Base-by-base conservation (phyloP, 352 stramenopile species). In the Pythium rhizo-oryzae region DNA sequence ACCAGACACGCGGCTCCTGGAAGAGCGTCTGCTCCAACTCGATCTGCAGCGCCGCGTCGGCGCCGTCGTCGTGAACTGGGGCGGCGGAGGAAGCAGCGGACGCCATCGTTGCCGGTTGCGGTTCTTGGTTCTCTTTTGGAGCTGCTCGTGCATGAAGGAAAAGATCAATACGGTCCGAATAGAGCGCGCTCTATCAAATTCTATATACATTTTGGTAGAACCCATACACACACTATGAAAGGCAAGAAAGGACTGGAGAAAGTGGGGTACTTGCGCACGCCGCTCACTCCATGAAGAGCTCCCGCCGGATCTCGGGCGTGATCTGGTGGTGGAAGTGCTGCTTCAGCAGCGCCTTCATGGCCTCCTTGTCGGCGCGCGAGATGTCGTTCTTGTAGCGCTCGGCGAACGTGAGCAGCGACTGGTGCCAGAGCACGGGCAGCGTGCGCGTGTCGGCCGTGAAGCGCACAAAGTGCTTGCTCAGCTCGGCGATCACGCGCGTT, bases 331-430 rank as follows among this genome's bases (percentile, higher is more conserved):
- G 87, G 61, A 92, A 92, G 66, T 94, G 86, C 70, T 92, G 84
- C 73, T 94, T 94, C 37, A 95, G 81, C 49, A 99, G 79, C 61
- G 93, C 77, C 71, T 98, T 97, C 75, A 99, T 90, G 33, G 80
- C 79, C 51, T 99, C 96, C 75, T 98, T 98, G 68, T 98, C 87
- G 63, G 95, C 87, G 69, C 96, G 91, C 8, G 94, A 87, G 56
- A 99, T 93, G 82, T 99, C 94, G 74, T 97, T 97, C 79, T 99
- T 99, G 90, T 99, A 99, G 1, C 98, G 89, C 82, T 99, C 96
- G 24, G 93, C 91, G 79, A 99, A 99, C 11, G 95, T 90, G 25
- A 99, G 83, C 59, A 99, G 80, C 39, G 93, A 96, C 81, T 99
- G 98, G 86, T 99, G 98, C 98, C 98, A 99, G 65, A 99, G 77